phyloP scores from a whole-genome alignment of 768 basidiomycete species.

The Heimioporus sp. region DNA sequence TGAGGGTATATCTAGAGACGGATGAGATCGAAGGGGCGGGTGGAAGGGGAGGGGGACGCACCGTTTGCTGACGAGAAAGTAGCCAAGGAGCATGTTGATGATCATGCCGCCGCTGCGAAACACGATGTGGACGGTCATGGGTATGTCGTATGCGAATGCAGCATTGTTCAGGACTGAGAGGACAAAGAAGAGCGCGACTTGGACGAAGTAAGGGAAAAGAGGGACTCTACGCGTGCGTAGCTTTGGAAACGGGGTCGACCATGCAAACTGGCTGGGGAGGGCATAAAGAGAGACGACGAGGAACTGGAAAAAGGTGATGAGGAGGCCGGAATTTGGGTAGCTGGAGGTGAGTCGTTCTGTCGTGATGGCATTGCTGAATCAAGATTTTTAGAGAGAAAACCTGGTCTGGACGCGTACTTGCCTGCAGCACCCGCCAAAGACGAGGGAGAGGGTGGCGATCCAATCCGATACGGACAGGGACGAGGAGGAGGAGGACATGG shows the following conservation, averaged over 20 bases:
- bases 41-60: conserved; percentile 29
- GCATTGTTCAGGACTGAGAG: conserved; percentile 86
- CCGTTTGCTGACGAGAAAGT: conserved; percentile 62
- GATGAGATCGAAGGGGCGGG: conserved; percentile 7
- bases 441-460: conserved; percentile 63
- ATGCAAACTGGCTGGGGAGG: conserved; percentile 58
- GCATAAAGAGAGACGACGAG: conserved; percentile 71
- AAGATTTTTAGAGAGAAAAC: too few relatives aligned
- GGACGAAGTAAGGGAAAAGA: conserved; percentile 66
- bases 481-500: too few relatives aligned
- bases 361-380: conserved; percentile 82
- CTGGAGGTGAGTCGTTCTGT: conserved; percentile 69
- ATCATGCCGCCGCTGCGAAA: conserved; percentile 88
- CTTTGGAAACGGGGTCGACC: conserved; percentile 34
- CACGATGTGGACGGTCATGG: conserved; percentile 92
- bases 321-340: conserved; percentile 69
- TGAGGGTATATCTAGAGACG: conserved; percentile 53
- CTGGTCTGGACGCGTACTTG: conserved; percentile 10
- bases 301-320: conserved; percentile 90
- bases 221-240: conserved; percentile 69
- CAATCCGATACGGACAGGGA: conserved; percentile 37
- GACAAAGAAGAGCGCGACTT: conserved; percentile 78
- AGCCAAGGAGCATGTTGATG: conserved; percentile 80
- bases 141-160: conserved; percentile 85
- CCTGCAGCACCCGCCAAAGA: conserved; percentile 93